A percentile compares a stretch with the other conserved stretches of the same genome.
phyloP scores from a whole-genome alignment of 1,139 yeast genomes.

The Zygosaccharomyces sapae region DNA sequence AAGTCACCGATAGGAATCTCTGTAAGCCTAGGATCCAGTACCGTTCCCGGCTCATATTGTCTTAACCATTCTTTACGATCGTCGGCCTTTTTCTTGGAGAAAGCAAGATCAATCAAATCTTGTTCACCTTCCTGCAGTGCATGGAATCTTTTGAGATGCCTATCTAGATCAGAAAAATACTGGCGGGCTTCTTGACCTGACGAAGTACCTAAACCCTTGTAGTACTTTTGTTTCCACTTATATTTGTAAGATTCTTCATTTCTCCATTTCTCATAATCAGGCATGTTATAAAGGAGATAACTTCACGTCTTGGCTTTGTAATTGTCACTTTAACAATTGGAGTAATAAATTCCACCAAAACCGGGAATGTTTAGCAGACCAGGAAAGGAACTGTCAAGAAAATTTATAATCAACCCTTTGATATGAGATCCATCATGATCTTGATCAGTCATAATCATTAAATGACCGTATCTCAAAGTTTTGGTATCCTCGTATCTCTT shows the following conservation, averaged over 20 bases:
- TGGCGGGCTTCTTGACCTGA: slow-evolving; percentile 74
- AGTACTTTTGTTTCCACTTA: slow-evolving; percentile 92
- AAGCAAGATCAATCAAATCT: slow-evolving; percentile 81
- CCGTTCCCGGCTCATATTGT: slow-evolving; percentile 85
- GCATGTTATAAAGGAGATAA: slow-evolving; percentile 84
- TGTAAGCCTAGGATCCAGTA: slow-evolving; percentile 71
- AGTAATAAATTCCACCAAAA: slow-evolving; percentile 87
- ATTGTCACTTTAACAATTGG: slow-evolving; percentile 92
- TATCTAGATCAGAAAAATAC: slow-evolving; percentile 81
- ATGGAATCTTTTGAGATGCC: slow-evolving; percentile 82
- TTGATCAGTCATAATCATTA: slow-evolving; percentile 99
- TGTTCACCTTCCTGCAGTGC: slow-evolving; percentile 77
- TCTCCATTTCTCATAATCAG: slow-evolving; percentile 94
- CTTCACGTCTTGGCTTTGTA: slow-evolving; percentile 57
- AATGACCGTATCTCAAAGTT: slow-evolving; percentile 86
- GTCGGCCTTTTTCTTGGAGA: slow-evolving; percentile 92
- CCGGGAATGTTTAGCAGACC: slow-evolving; percentile 90
- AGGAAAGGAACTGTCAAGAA: slow-evolving; percentile 90
- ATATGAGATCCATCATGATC: slow-evolving; percentile 99
- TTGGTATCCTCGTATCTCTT: slow-evolving; percentile 72
- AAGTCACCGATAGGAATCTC: slow-evolving; percentile 90
- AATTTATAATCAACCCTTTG: slow-evolving; percentile 91
- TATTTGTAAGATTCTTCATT: slow-evolving; percentile 70
- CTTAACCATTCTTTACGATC: slow-evolving; percentile 97
- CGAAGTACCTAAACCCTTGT: slow-evolving; percentile 98